Evolutionary conservation across 108 stramenopile species (phyloP), one percentile per base, ranked within the genome.

Genomic region (Seminavis robusta): DNA sequence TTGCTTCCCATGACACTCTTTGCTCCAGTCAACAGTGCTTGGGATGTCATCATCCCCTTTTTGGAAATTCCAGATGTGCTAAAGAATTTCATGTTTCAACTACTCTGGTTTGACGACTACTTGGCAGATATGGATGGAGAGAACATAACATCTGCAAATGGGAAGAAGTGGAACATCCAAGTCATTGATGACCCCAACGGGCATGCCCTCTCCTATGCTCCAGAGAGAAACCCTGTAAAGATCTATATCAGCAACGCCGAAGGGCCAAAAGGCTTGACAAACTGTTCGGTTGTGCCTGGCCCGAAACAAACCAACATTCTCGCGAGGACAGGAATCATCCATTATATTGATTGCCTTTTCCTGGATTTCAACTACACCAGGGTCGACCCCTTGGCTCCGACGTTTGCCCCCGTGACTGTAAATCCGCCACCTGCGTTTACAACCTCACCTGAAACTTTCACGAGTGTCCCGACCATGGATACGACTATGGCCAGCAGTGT

Each of bases 311-410:
- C n/a, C 44, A 44, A 59, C 45, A 59, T 59, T 6, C 23, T 59
- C 28, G 57, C 41, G 10, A 23, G 57, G 16, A 59, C 45, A 19
- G 57, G 57, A 17, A 59, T 59, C 46, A 44, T 59, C 6, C 57
- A 59, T 29, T 23, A 59, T 33, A 32, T 59, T 44, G 57, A 59
- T 28, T n/a, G n/a, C n/a, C n/a, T n/a, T n/a, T n/a, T n/a, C n/a
- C n/a, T n/a, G n/a, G n/a, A n/a, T n/a, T n/a, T n/a, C n/a, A n/a
- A n/a, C n/a, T n/a, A n/a, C n/a, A n/a, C n/a, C n/a, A n/a, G n/a
- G n/a, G n/a, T n/a, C n/a, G n/a, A n/a, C n/a, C n/a, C n/a, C n/a
- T n/a, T n/a, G n/a, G n/a, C n/a, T n/a, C n/a, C n/a, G n/a, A n/a
- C n/a, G n/a, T n/a, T n/a, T n/a, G n/a, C n/a, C n/a, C n/a, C n/a